These are phyloP conservation scores for Venturia carpophila DNA, from an alignment of 2,329 filamentous ascomycete genomes.

Conservation along the genomic window DNA sequence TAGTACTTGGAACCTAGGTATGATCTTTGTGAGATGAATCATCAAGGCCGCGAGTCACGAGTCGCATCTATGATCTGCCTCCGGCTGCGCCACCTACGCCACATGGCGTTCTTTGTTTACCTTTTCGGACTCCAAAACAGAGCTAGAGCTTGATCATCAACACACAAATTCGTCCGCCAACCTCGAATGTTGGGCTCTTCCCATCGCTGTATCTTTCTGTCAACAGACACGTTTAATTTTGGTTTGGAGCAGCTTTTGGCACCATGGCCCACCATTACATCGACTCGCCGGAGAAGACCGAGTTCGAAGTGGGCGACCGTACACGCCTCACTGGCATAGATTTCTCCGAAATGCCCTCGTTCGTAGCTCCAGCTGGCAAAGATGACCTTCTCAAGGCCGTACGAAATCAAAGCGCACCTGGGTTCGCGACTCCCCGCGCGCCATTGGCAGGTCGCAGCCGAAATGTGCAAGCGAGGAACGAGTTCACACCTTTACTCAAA, in stretches of 20 bases:
- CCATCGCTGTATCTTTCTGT: neutral
- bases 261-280: conserved; percentile 47
- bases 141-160: neutral
- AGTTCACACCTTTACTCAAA: conserved; percentile 93
- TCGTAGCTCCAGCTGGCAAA: conserved; percentile 67
- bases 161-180: conserved; percentile 1
- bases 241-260: neutral
- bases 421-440: conserved; percentile 66
- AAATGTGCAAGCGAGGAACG: conserved; percentile 52
- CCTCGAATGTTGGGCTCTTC: neutral
- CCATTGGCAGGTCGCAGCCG: conserved; percentile 59
- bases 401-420: conserved; percentile 35
- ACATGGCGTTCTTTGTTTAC: neutral
- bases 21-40: too few relatives aligned
- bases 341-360: conserved; percentile 81
- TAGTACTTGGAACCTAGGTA: too few relatives aligned
- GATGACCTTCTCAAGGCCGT: conserved; percentile 58
- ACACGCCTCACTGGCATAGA: conserved; percentile 59
- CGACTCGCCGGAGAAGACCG: conserved; percentile 70
- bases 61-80: too few relatives aligned
- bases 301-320: conserved; percentile 62
- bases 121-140: neutral
- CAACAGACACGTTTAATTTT: neutral
- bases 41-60: too few relatives aligned
- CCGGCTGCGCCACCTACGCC: neutral